Base-by-base conservation (phyloP, 331 rosid species). In the Malus hybrid region DNA sequence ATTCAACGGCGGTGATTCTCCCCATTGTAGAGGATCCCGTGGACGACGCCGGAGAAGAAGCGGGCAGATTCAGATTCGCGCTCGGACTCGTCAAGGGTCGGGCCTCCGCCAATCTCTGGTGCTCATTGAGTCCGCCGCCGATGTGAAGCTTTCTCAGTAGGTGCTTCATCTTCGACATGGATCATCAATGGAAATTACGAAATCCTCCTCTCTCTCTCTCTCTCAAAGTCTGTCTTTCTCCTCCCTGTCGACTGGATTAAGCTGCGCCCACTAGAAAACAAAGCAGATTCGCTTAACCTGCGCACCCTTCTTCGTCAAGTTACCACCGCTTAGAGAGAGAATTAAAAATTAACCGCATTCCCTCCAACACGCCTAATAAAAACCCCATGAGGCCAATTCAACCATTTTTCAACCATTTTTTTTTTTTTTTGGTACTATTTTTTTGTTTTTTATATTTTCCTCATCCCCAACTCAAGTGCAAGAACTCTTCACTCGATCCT, bases 101-200 rank as follows among this genome's bases (percentile, higher is more conserved):
- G 10, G 85, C 19, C 22, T 86, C 87, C 10, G 82, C 89, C 19
- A 89, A 76, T 65, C 96, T 64, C 54, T 84, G 93, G 54, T 80
- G 91, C 24, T 83, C 93, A 70, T 83, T 88, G 75, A 81, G 68
- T 33, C 91, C 93, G 13, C 97, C 98, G 65, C 98, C 99, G 89
- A 95, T 95, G 91, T 95, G 99, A 77, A 95, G 99, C 88, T 90
- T 95, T 80, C 98, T 68, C 1, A 95, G 97, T 10, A 95, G 88
- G 72, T 95, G 98, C 86, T 90, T 95, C 99, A 95, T 92, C 80
- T 81, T 88, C 75, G 99, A 86, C 99, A 95, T 90, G 36, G 89
- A 85, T 90, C 93, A 87, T 87, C 79, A 84, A 83, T 77, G 65
- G 66, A 50, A 74, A 63, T 63, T 63, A 29, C 32, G 36, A 63